Evolutionary conservation across 805 yeast species (phyloP), one percentile per base, ranked within the genome.

Genomic region (Yarrowia divulgata): DNA sequence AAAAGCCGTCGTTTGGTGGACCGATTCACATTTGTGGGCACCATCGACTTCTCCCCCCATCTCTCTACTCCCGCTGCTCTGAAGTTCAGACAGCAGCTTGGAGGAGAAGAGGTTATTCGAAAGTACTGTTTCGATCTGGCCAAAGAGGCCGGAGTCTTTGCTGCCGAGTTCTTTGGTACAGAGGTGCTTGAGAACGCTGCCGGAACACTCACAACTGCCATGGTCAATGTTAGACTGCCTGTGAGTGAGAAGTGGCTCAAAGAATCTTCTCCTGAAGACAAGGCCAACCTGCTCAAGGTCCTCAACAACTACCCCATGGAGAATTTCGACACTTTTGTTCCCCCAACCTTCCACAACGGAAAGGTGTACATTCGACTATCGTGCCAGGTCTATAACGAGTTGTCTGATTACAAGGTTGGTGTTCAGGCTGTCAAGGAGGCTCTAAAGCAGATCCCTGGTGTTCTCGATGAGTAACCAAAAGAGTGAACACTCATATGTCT

Each of bases 321-420:
- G 13, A 14, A 66, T 43, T 66, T 79, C 67, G 81, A 82, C 18
- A 83, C 88, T 0, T 85, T 78, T 73, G 79, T 86, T 29, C 90
- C 87, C 6, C 71, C 82, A 34, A 74, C 73, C 1, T 71, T 76
- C 55, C 87, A 85, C 73, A 79, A 82, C 43, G 83, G 78, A 2
- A 72, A 73, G 39, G 43, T 82, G 32, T 84, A 79, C 77, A 77
- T 80, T 34, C 81, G 94, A 70, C 84, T 87, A 71, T 83, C 88
- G 68, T 87, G 87, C 29, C 90, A 87, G 73, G 77, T 87, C 13
- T 89, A 87, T 75, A 84, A 86, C 71, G 89, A 87, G 57, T 71
- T 84, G 16, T 78, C 78, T 4, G 93, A 89, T 72, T 88, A 82
- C 74, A 78, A 79, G 35, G 75, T 77, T 58, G 88, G 86, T 3